These are phyloP conservation scores for Blastobotrys americana DNA, from an alignment of 805 yeast genomes.

Conservation along the genomic window DNA sequence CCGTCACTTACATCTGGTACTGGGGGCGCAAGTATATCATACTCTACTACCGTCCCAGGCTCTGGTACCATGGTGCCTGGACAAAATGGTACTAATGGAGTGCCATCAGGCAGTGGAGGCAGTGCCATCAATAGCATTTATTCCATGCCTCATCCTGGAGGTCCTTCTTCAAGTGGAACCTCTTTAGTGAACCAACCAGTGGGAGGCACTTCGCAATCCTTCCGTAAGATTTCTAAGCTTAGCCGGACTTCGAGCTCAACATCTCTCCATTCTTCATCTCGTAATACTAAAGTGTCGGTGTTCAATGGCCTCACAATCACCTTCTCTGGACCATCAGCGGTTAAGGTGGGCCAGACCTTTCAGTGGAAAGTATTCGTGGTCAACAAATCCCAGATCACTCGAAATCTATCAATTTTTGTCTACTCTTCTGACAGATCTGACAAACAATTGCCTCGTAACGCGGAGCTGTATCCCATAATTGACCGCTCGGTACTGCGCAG, in stretches of 20 bases:
- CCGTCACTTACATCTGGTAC: too few species aligned
- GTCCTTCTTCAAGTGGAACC: neutral
- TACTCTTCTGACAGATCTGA: slow-evolving; percentile 28
- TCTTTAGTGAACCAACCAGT: neutral
- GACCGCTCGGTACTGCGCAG: slow-evolving; percentile 26
- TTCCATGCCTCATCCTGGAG: neutral
- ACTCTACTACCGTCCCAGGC: neutral
- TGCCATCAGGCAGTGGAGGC: neutral
- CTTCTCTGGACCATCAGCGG: slow-evolving; percentile 55
- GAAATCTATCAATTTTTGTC: slow-evolving; percentile 47
- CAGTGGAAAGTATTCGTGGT: slow-evolving; percentile 61
- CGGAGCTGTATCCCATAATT: slow-evolving; percentile 9
- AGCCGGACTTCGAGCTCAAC: slow-evolving; percentile 18
- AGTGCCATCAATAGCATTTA: neutral
- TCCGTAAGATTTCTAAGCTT: slow-evolving; percentile 1
- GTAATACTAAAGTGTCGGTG: neutral
- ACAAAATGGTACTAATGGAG: neutral
- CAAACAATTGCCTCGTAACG: slow-evolving; percentile 14
- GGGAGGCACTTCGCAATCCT: slow-evolving; percentile 1
- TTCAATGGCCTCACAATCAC: slow-evolving; percentile 40
- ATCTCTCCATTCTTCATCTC: slow-evolving; percentile 8
- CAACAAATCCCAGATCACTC: slow-evolving; percentile 46
- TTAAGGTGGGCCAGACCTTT: slow-evolving; percentile 52
- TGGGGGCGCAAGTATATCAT: neutral
- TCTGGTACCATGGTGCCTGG: too few species aligned